Evolutionary conservation across 345 rosid species (phyloP).

Genomic region (Hibiscus syriacus): DNA sequence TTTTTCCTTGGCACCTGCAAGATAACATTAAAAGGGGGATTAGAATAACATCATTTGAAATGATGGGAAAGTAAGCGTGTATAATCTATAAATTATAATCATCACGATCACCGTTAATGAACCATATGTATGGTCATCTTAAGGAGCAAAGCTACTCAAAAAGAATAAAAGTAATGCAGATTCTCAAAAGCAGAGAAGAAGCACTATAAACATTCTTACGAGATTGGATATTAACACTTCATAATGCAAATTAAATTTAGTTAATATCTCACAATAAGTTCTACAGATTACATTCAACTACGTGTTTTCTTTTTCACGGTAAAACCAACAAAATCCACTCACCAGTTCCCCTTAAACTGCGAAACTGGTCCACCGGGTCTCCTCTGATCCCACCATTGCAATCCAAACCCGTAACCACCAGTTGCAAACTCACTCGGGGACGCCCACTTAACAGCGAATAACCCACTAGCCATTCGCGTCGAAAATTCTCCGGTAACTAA

Average conservation of each 20-base stretch:
- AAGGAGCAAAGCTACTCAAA: too few relatives aligned
- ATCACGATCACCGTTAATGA: neutral
- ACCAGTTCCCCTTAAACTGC: slow-evolving; percentile 74
- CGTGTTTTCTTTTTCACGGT: neutral
- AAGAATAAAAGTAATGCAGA: too few relatives aligned
- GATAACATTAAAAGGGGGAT: neutral
- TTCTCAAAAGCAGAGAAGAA: too few relatives aligned
- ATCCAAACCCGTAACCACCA: slow-evolving; percentile 75
- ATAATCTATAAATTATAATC: neutral
- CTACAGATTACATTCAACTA: neutral
- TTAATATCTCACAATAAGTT: neutral
- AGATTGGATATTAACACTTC: too few relatives aligned
- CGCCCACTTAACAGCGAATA: slow-evolving; percentile 77
- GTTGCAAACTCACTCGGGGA: slow-evolving; percentile 80
- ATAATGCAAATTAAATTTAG: neutral
- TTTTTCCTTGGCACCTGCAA: slow-evolving; percentile 60
- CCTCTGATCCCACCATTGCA: slow-evolving; percentile 91
- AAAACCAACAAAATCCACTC: slow-evolving; percentile 18
- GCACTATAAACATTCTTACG: neutral
- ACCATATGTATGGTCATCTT: too few relatives aligned
- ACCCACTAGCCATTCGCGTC: slow-evolving; percentile 73
- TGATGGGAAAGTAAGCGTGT: neutral
- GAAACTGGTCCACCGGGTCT: slow-evolving; percentile 63
- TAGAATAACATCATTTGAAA: neutral
- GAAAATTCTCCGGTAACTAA: slow-evolving; percentile 39